phyloP scores from a whole-genome alignment of 2,329 filamentous ascomycete species.

The Aspergillus proliferans region DNA sequence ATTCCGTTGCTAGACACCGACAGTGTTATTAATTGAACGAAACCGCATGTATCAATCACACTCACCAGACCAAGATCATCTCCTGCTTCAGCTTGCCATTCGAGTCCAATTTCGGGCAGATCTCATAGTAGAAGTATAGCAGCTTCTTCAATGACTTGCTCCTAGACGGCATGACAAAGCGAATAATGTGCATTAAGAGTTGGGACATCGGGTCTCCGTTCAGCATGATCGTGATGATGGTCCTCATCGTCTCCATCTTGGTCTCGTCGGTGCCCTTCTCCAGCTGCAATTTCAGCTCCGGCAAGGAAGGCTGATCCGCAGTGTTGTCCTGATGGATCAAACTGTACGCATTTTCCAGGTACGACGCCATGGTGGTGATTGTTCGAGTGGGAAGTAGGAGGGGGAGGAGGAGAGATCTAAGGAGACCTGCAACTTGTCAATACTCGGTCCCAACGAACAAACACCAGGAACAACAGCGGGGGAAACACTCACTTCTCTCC shows the following conservation, averaged over 20 bases:
- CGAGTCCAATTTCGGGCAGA: conserved; percentile 90
- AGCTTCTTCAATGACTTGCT: conserved; percentile 96
- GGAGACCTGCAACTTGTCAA: conserved; percentile 26
- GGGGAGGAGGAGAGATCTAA: conserved; percentile 18
- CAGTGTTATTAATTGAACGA: conserved; percentile 5
- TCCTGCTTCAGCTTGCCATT: conserved; percentile 96
- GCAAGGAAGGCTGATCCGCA: conserved; percentile 80
- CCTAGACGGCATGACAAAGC: conserved; percentile 98
- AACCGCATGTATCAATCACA: conserved; percentile 9
- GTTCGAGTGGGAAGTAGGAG: conserved; percentile 8
- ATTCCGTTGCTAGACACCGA: conserved; percentile 73
- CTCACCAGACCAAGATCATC: conserved; percentile 97
- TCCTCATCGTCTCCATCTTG: conserved; percentile 94
- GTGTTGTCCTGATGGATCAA: conserved; percentile 97
- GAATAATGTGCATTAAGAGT: conserved; percentile 98
- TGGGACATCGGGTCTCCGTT: conserved; percentile 95
- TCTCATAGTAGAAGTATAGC: conserved; percentile 98
- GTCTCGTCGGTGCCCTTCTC: conserved; percentile 91
- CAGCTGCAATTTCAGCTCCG: conserved; percentile 85
- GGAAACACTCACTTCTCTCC: conserved; percentile 19
- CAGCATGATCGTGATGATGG: conserved; percentile 92
- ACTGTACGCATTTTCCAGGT: conserved; percentile 92
- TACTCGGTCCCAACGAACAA: conserved; percentile 1
- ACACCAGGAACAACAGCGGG: not conserved
- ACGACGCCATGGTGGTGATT: conserved; percentile 67